Percentiles rank a stretch among this genome's conserved stretches.
phyloP scores from a whole-genome alignment of 306 rosid genomes.

The cucumber (Cucumis sativus) region DNA sequence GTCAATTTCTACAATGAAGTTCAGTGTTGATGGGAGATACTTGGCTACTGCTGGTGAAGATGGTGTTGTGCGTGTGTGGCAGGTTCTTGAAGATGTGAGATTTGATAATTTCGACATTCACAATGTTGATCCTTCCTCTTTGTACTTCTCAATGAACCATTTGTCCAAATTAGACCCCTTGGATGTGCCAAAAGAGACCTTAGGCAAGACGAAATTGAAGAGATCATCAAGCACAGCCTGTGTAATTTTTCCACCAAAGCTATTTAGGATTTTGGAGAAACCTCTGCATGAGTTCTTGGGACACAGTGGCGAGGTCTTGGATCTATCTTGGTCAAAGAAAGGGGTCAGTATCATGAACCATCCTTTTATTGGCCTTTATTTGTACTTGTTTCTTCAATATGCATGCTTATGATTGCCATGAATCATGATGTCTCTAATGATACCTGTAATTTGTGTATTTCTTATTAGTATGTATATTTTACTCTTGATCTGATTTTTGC shows the following conservation, averaged over 20 bases:
- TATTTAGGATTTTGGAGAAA: conserved; percentile 42
- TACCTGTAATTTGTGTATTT: background rate
- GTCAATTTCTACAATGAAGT: conserved; percentile 65
- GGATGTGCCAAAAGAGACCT: conserved; percentile 33
- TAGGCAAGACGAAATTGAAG: conserved; percentile 26
- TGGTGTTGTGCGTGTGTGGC: conserved; percentile 69
- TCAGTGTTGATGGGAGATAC: conserved; percentile 67
- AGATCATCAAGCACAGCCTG: conserved; percentile 53
- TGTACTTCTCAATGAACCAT: conserved; percentile 51
- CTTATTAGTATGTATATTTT: too few relatives aligned
- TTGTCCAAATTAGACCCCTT: conserved; percentile 34
- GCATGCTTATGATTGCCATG: background rate
- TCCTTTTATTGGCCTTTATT: background rate
- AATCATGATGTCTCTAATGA: background rate
- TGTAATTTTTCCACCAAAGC: conserved; percentile 61
- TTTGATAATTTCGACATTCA: conserved; percentile 25
- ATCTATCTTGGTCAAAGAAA: conserved; percentile 74
- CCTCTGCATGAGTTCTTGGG: conserved; percentile 74
- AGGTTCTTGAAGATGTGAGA: conserved; percentile 54
- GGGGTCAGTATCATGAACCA: conserved; percentile 12
- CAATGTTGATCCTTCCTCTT: conserved; percentile 44
- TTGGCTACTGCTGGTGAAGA: conserved; percentile 83
- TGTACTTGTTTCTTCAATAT: background rate
- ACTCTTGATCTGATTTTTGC: background rate
- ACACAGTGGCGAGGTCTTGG: conserved; percentile 58